Conservation (phyloP, 495 filamentous ascomycete genomes). For the Pyrenula massariospora region DNA sequence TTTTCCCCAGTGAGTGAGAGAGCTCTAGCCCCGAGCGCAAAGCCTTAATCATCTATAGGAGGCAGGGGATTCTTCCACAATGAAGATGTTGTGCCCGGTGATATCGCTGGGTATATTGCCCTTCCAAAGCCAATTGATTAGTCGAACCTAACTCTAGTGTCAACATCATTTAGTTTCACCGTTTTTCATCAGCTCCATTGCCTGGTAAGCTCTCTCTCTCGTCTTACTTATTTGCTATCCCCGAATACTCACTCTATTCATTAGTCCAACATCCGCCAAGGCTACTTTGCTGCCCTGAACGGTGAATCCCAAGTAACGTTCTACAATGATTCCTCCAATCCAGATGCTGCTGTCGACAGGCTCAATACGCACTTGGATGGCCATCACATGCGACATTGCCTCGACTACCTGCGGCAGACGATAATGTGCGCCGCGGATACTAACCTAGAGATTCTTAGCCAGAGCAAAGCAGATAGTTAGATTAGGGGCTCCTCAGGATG, state of each 20-base stretch:
- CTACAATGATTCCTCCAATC: no score
- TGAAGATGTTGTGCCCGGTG: slow-evolving; percentile 5
- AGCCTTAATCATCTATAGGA: no score
- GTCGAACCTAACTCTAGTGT: no score
- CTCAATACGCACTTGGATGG: slow-evolving; percentile 1
- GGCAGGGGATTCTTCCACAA: slow-evolving; percentile 10
- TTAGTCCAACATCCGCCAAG: no score
- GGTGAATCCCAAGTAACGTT: no score
- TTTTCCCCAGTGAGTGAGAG: no score
- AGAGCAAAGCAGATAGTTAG: no score
- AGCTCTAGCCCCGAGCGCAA: no score
- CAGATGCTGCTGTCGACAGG: background rate
- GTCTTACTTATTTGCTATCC: background rate
- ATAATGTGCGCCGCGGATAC: slow-evolving; percentile 15
- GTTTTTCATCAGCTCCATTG: slow-evolving; percentile 15
- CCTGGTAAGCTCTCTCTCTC: background rate
- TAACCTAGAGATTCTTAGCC: slow-evolving; percentile 4
- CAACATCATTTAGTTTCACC: slow-evolving; percentile 7
- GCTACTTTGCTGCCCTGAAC: slow-evolving; percentile 5
- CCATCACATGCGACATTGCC: slow-evolving; percentile 10
- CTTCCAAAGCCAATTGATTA: no score
- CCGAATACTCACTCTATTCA: slow-evolving; percentile 4
- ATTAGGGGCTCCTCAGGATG: background rate
- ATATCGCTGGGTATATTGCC: background rate
- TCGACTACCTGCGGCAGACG: slow-evolving; percentile 16